Conservation (phyloP, 2,329 filamentous ascomycete species). For the Graphiopsis chlorocephala region DNA sequence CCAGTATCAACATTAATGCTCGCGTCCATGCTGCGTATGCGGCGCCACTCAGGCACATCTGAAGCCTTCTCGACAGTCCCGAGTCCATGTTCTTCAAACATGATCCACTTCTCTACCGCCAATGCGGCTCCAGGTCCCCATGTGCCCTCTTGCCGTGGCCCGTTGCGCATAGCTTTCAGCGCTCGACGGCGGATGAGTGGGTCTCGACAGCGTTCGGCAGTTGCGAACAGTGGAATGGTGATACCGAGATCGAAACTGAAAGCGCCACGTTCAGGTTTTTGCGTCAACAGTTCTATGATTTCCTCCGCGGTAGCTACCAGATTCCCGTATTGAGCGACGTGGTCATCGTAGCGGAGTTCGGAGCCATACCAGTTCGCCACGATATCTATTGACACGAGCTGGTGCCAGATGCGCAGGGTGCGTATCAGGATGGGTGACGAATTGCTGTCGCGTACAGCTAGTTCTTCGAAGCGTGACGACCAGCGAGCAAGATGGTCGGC, state of each 20-base stretch:
- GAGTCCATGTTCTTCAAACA: conserved; percentile 22
- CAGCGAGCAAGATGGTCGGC: conserved; percentile 12
- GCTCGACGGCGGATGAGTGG: conserved; percentile 20
- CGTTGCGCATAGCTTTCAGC: conserved; percentile 15
- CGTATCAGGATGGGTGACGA: conserved; percentile 4
- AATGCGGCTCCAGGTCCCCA: conserved; percentile 22
- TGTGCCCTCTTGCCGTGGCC: conserved; percentile 22
- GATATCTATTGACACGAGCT: conserved; percentile 11
- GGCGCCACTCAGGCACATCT: conserved; percentile 19
- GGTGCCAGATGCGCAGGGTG: conserved; percentile 19
- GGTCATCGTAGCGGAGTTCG: conserved; percentile 14
- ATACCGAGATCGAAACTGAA: conserved; percentile 24
- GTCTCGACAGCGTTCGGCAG: conserved; percentile 20
- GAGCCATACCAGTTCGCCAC: conserved; percentile 1
- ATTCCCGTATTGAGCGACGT: conserved; percentile 8
- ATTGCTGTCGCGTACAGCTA: background rate
- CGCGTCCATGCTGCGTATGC: background rate
- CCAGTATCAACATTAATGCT: background rate
- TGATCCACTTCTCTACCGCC: conserved; percentile 20
- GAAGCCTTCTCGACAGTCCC: conserved; percentile 1
- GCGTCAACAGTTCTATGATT: conserved; percentile 5
- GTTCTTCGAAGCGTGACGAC: conserved; percentile 17
- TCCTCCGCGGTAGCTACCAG: conserved; percentile 17
- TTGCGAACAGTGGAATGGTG: conserved; percentile 16
- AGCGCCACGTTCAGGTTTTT: background rate